Conservation (phyloP, 2,329 filamentous ascomycete genomes). For the Penicillium sp. region DNA sequence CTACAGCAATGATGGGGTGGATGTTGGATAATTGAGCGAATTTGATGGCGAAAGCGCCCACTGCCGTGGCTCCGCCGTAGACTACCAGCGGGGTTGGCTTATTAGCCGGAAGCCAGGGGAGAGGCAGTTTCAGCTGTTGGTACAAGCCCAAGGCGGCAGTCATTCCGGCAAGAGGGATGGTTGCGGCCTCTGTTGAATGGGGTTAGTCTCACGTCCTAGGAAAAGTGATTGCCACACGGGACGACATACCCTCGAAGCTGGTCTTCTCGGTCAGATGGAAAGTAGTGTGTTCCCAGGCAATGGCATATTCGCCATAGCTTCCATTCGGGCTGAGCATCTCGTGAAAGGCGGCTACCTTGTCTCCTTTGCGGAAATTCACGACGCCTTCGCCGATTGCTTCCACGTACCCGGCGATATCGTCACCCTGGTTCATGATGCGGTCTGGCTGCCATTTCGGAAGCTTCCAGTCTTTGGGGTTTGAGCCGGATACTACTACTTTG, state of each 20-base stretch:
- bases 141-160: constrained; percentile 54
- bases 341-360: constrained; percentile 51
- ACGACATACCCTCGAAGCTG: constrained; percentile 49
- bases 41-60: constrained; percentile 58
- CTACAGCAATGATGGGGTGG: constrained; percentile 60
- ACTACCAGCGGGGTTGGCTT: constrained; percentile 44
- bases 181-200: constrained; percentile 48
- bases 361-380: constrained; percentile 53
- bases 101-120: constrained; percentile 46
- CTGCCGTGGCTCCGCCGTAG: constrained; percentile 51
- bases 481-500: constrained; percentile 40
- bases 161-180: constrained; percentile 55
- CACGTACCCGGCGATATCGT: constrained; percentile 53
- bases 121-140: constrained; percentile 46
- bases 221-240: no score
- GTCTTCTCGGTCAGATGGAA: constrained; percentile 51
- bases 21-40: constrained; percentile 54
- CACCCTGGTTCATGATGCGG: constrained; percentile 43
- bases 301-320: constrained; percentile 55
- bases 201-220: neutral
- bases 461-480: constrained; percentile 52
- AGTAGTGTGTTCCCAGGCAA: constrained; percentile 52
- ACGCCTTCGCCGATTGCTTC: constrained; percentile 51
- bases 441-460: constrained; percentile 14
- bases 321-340: constrained; percentile 51